A percentile compares a stretch with the other conserved stretches of the same genome.
Conservation (phyloP, 108 stramenopile genomes). For the Skeletonema menzelii region DNA sequence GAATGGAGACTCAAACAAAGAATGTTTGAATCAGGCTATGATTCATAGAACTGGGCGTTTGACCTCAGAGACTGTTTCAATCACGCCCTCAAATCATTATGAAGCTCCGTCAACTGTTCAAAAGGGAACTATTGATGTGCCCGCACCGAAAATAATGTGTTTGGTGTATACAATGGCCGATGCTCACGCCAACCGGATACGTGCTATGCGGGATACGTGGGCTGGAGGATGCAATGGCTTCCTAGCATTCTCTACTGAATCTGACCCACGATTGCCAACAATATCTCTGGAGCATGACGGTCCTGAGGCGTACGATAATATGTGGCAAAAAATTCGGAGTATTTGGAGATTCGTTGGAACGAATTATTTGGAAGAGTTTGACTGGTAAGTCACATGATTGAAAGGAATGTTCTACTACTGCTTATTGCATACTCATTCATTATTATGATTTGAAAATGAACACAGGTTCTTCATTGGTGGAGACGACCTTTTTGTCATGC, state of each 20-base stretch:
- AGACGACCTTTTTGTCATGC: slow-evolving; percentile 91
- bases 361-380: slow-evolving; percentile 86
- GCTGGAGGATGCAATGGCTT: slow-evolving; percentile 89
- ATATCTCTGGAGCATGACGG: slow-evolving; percentile 65
- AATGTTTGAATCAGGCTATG: slow-evolving; percentile 32
- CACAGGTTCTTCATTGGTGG: slow-evolving; percentile 84
- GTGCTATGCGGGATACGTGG: slow-evolving; percentile 66
- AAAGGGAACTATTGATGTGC: slow-evolving; percentile 19
- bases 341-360: slow-evolving; percentile 87
- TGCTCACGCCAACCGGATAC: slow-evolving; percentile 60
- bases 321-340: slow-evolving; percentile 86
- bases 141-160: slow-evolving; percentile 65
- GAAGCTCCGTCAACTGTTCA: slow-evolving; percentile 10
- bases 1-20: slow-evolving; percentile 44
- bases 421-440: background rate
- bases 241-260: slow-evolving; percentile 78
- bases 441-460: background rate
- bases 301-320: slow-evolving; percentile 69
- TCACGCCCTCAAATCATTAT: slow-evolving; percentile 40
- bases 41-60: slow-evolving; percentile 39
- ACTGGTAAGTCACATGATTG: slow-evolving; percentile 45
- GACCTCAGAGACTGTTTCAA: slow-evolving; percentile 40
- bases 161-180: slow-evolving; percentile 76
- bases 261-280: slow-evolving; percentile 53
- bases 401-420: background rate